A percentile compares a stretch with the other conserved stretches of the same genome.
Conservation (phyloP, 345 rosid genomes). For the Eucalyptus victrix region DNA sequence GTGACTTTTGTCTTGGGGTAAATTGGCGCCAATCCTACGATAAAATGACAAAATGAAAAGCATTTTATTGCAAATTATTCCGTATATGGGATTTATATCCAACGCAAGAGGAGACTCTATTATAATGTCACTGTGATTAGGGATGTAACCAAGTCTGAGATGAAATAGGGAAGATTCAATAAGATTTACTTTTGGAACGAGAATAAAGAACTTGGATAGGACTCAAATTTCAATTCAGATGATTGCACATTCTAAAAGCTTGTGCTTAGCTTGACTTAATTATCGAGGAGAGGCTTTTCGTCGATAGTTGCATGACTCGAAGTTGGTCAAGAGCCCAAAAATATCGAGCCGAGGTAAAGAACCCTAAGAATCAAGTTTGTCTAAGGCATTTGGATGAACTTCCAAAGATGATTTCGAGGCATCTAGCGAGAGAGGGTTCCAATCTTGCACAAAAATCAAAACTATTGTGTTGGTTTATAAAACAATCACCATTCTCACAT, state of each 20-base stretch:
- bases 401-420: neutral
- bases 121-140: neutral
- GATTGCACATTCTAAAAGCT: neutral
- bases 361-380: accelerated
- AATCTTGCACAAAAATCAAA: neutral
- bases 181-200: no score
- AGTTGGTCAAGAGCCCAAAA: accelerated
- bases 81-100: accelerated
- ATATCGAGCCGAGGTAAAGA: neutral
- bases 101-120: neutral
- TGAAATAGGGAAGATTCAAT: accelerated
- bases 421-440: neutral
- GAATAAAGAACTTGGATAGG: neutral
- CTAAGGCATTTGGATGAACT: neutral
- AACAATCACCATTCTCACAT: neutral
- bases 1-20: no score
- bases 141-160: neutral
- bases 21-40: neutral
- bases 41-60: neutral
- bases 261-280: neutral
- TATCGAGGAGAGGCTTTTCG: neutral
- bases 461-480: neutral
- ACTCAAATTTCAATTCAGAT: neutral
- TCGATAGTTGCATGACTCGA: accelerated
- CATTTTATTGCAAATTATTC: neutral